These are phyloP conservation scores for Dentipellis fragilis DNA, from an alignment of 768 basidiomycete species.

Conservation along the genomic window DNA sequence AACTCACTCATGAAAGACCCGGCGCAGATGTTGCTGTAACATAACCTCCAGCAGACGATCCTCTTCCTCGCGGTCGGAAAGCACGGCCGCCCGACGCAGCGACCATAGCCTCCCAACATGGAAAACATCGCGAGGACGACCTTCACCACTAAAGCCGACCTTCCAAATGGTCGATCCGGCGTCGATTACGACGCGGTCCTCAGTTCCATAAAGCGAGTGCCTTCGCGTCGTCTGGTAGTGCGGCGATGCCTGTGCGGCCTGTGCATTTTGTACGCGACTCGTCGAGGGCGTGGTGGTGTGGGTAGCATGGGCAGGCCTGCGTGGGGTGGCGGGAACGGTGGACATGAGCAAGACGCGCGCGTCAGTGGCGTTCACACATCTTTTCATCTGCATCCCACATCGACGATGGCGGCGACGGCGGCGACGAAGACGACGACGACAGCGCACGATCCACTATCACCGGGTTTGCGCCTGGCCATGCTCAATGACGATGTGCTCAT, in stretches of 20 bases:
- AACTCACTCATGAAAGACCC: conserved; percentile 79
- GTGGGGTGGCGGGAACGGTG: conserved; percentile 23
- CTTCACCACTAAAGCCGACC: conserved; percentile 95
- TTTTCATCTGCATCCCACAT: background rate
- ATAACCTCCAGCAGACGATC: conserved; percentile 61
- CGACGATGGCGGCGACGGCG: background rate
- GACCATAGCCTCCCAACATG: conserved; percentile 51
- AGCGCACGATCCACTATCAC: background rate
- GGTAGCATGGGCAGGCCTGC: conserved; percentile 13
- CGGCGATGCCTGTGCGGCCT: conserved; percentile 60
- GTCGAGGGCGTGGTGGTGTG: conserved; percentile 33
- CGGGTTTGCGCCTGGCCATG: background rate
- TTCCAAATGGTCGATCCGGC: conserved; percentile 93
- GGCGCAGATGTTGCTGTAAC: conserved; percentile 58
- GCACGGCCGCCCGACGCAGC: conserved; percentile 43
- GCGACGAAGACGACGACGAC: background rate
- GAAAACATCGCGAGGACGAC: conserved; percentile 83
- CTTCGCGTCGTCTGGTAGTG: conserved; percentile 78
- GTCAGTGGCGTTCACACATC: background rate
- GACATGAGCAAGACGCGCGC: conserved; percentile 20
- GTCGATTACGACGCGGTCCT: conserved; percentile 92
- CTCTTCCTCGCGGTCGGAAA: conserved; percentile 57
- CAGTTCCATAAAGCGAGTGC: conserved; percentile 93
- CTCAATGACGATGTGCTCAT: background rate
- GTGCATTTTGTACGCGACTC: conserved; percentile 11